Conservation (phyloP, 495 filamentous ascomycete genomes). For the Penicillium verhagenii region DNA sequence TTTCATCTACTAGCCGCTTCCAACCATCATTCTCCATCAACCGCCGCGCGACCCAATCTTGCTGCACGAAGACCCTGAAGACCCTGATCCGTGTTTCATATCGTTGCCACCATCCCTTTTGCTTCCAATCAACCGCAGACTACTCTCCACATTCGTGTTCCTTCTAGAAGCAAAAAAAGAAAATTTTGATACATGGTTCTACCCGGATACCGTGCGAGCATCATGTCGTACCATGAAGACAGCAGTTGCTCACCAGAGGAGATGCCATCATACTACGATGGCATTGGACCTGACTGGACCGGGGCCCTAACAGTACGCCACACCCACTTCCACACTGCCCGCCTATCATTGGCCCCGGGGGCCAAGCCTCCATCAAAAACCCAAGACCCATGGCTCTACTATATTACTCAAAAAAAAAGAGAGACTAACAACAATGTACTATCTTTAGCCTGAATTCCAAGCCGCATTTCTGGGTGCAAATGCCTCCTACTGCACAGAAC, state of each 20-base stretch:
- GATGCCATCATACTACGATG: constrained; percentile 32
- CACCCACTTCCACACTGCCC: too few relatives aligned
- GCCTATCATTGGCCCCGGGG: neutral
- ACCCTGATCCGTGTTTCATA: constrained; percentile 26
- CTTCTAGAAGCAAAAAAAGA: neutral
- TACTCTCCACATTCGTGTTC: too few relatives aligned
- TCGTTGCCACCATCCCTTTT: constrained; percentile 18
- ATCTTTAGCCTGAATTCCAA: constrained; percentile 22
- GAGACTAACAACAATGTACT: constrained; percentile 11
- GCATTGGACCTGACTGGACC: constrained; percentile 31
- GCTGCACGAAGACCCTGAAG: constrained; percentile 13
- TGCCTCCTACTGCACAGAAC: constrained; percentile 34
- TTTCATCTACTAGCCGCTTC: constrained; percentile 14
- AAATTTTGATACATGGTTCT: constrained; percentile 10
- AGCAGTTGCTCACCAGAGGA: constrained; percentile 25
- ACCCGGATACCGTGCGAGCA: constrained; percentile 7
- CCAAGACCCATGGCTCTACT: too few relatives aligned
- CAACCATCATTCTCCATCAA: constrained; percentile 6
- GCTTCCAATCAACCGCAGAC: constrained; percentile 22
- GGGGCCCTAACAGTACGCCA: constrained; percentile 36
- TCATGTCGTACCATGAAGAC: constrained; percentile 21
- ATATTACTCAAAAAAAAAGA: too few relatives aligned
- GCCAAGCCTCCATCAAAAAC: neutral
- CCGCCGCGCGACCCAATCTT: constrained; percentile 3
- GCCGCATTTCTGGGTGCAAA: constrained; percentile 28